phyloP scores from a whole-genome alignment of 768 basidiomycete species.

The Hericium rajendrae region DNA sequence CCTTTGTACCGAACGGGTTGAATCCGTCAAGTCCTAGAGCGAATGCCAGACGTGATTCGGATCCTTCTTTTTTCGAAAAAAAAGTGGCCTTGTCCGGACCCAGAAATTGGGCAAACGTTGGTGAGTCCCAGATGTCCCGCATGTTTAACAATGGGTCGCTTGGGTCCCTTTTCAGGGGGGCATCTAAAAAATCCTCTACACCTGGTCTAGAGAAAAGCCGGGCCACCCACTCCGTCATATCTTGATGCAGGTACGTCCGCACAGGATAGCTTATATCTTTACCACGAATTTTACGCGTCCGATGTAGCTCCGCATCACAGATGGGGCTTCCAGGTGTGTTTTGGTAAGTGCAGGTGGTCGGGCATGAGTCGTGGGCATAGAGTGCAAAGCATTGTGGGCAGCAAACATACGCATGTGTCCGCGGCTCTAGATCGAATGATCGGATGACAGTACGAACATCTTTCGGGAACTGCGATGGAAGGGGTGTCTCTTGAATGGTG shows the following conservation, averaged over 20 bases:
- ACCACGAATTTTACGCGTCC: background rate
- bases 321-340: background rate
- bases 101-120: background rate
- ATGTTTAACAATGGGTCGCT: background rate
- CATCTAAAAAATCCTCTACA: background rate
- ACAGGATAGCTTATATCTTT: background rate
- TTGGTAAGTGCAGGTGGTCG: background rate
- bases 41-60: slow-evolving; percentile 1
- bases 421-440: background rate
- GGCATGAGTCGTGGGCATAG: background rate
- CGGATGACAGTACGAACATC: background rate
- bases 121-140: slow-evolving; percentile 2
- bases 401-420: background rate
- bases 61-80: background rate
- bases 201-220: background rate
- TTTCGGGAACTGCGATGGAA: background rate
- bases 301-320: background rate
- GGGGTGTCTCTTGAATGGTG: background rate
- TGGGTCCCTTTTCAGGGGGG: background rate
- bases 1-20: slow-evolving; percentile 4
- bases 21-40: slow-evolving; percentile 4
- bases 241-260: background rate
- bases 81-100: background rate
- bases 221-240: background rate
- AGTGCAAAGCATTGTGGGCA: background rate